These are phyloP conservation scores for Colletotrichum sublineola DNA, from an alignment of 2,329 filamentous ascomycete species.

Conservation along the genomic window DNA sequence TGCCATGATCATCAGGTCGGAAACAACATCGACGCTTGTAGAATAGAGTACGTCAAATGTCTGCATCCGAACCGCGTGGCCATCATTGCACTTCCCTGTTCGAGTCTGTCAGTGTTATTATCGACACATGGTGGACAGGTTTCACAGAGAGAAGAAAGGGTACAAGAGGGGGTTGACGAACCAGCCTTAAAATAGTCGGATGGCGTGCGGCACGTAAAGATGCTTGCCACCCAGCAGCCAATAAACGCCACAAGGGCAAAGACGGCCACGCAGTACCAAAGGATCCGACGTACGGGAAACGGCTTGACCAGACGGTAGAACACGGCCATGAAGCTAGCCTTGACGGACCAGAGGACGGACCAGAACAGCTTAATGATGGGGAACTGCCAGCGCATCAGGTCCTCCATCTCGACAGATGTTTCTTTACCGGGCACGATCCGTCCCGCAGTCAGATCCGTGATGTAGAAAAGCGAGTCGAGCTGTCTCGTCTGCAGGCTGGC, in stretches of 20 bases:
- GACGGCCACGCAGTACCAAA: conserved; percentile 43
- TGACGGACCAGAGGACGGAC: conserved; percentile 46
- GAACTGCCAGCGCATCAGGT: conserved; percentile 44
- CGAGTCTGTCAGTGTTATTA: background rate
- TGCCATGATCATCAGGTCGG: conserved; percentile 44
- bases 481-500: conserved; percentile 44
- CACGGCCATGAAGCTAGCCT: conserved; percentile 46
- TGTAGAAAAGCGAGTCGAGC: conserved; percentile 43
- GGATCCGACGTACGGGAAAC: conserved; percentile 34
- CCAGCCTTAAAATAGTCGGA: conserved; percentile 42
- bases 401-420: conserved; percentile 7
- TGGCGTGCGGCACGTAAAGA: conserved; percentile 42
- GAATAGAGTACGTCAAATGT: conserved; percentile 42
- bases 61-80: conserved; percentile 40
- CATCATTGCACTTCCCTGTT: conserved; percentile 41
- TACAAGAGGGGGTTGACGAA: conserved; percentile 8
- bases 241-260: conserved; percentile 43
- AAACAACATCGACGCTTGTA: conserved; percentile 40
- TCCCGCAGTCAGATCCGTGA: conserved; percentile 40
- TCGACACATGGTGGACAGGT: background rate
- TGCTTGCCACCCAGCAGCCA: conserved; percentile 42
- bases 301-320: conserved; percentile 44
- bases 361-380: conserved; percentile 47
- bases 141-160: background rate
- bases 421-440: conserved; percentile 26